Evolutionary conservation across 306 rosid genomes (phyloP).

Genomic region (Rosa multiflora): DNA sequence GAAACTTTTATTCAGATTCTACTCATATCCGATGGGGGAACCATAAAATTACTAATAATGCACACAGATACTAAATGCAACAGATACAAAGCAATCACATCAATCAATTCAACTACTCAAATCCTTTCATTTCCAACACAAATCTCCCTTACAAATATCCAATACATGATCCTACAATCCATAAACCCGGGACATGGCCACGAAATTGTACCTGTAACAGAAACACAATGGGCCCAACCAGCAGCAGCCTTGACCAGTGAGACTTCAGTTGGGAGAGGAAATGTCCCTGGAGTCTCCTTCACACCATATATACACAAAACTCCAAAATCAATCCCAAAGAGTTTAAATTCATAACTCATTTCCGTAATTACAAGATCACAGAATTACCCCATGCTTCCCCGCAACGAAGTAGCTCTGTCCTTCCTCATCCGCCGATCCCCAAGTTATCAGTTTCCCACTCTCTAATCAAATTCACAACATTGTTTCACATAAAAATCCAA

Average conservation of each 20-base stretch:
- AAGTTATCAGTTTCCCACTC: slow-evolving; percentile 72
- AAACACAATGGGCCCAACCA: slow-evolving; percentile 92
- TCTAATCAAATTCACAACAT: slow-evolving; percentile 31
- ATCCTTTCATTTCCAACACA: neutral
- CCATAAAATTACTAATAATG: neutral
- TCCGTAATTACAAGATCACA: slow-evolving; percentile 19
- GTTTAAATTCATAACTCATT: slow-evolving; percentile 24
- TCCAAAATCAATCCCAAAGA: slow-evolving; percentile 44
- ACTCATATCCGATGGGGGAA: neutral
- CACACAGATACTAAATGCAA: neutral
- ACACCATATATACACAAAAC: slow-evolving; percentile 26
- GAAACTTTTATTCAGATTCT: neutral
- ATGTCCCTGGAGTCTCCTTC: slow-evolving; percentile 78
- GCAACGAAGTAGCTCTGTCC: slow-evolving; percentile 64
- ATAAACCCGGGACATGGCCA: neutral
- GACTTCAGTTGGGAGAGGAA: slow-evolving; percentile 64
- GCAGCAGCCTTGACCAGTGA: slow-evolving; percentile 71
- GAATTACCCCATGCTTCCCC: slow-evolving; percentile 84
- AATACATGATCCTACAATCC: neutral
- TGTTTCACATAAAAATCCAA: neutral
- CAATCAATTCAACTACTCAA: slow-evolving; percentile 1
- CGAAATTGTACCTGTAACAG: slow-evolving; percentile 57
- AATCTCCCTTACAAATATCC: neutral
- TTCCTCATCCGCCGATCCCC: slow-evolving; percentile 86
- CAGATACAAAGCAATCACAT: neutral